Percentiles rank a stretch among this genome's conserved stretches.
These are phyloP conservation scores for Zizania latifolia DNA, from an alignment of 176 grass and related monocot species.

Conservation along the genomic window DNA sequence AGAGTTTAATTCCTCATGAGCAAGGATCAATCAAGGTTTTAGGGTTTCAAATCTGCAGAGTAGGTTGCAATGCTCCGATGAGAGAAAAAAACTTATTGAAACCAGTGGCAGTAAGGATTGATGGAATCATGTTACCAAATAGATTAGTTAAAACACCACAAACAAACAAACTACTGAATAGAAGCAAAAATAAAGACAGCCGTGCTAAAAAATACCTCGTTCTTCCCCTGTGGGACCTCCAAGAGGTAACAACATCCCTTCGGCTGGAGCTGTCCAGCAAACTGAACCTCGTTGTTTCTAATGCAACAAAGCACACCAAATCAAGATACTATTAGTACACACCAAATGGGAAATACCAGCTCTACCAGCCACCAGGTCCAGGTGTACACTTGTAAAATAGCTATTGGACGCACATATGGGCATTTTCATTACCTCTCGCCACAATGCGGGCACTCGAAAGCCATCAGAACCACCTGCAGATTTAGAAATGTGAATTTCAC, in stretches of 20 bases:
- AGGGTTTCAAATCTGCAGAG: not conserved
- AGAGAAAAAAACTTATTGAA: not conserved
- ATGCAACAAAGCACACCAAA: not conserved
- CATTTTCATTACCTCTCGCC: slow-evolving; percentile 50
- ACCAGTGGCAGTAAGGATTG: not conserved
- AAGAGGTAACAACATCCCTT: slow-evolving; percentile 70
- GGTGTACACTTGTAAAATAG: not conserved
- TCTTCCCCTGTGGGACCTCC: slow-evolving; percentile 45
- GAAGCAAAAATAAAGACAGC: not conserved
- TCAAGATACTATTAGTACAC: not conserved
- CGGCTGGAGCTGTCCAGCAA: slow-evolving; percentile 79
- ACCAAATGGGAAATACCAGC: not conserved
- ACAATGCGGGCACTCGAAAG: slow-evolving; percentile 87
- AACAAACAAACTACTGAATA: not conserved
- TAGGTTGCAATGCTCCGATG: not conserved
- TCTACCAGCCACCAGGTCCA: no score
- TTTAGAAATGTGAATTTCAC: slow-evolving; percentile 15
- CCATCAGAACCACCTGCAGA: slow-evolving; percentile 87
- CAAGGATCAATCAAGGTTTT: not conserved
- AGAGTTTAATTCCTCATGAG: not conserved
- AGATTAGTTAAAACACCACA: not conserved
- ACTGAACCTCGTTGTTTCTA: slow-evolving; percentile 95
- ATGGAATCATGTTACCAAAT: not conserved
- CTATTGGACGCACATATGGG: not conserved
- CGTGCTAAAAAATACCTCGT: slow-evolving; percentile 34